Evolutionary conservation across 2,329 filamentous ascomycete genomes (phyloP), one percentile per base, ranked within the genome.

Genomic region (Verticillium nonalfalfae): DNA sequence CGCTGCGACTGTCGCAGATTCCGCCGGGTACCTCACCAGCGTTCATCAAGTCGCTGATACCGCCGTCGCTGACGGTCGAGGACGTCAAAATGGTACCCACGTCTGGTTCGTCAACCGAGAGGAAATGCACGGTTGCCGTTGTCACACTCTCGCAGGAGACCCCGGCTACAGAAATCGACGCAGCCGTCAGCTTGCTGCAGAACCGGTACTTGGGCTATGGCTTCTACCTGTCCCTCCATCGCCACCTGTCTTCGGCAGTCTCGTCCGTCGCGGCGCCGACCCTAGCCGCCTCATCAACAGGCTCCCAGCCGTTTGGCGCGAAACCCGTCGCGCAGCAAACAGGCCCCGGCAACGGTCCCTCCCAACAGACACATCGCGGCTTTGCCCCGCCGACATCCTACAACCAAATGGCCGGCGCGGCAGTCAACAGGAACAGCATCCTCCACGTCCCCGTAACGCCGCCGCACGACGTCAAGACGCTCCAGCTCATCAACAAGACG

Each of bases 181-280:
- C 85, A 4, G 85, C 88, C 0, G 90, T 96, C 59, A 94, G 87
- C 70, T 77, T 84, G 3, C 77, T 97, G 36, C 91, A 96, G 70
- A 93, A 95, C 66, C 86, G 84, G 66, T 97, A 97, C 71, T 78
- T 97, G 15, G 93, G 93, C 15, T 92, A 86, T 71, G 93, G 93
- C 5, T 92, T 89, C 76, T 89, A 93, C 73, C 79, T 97, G 2
- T 89, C 85, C 7, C 81, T 96, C 55, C 91, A 93, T 63, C 83
- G 92, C 10, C 90, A 96, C 75, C 81, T 97, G 4, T 96, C 92
- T 0, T 96, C 92, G 2, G 87, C 88, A 4, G 78, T 82, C n/a
- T 73, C 81, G 31, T 78, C 81, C 6, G 75, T 72, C 1, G 69
- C 73, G 7, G 69, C 69, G 10, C 68, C 74, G 2, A 73, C 73